Evolutionary conservation across 2,329 filamentous ascomycete genomes (phyloP), one percentile per base, ranked within the genome.

Genomic region (Canariomyces notabilis): DNA sequence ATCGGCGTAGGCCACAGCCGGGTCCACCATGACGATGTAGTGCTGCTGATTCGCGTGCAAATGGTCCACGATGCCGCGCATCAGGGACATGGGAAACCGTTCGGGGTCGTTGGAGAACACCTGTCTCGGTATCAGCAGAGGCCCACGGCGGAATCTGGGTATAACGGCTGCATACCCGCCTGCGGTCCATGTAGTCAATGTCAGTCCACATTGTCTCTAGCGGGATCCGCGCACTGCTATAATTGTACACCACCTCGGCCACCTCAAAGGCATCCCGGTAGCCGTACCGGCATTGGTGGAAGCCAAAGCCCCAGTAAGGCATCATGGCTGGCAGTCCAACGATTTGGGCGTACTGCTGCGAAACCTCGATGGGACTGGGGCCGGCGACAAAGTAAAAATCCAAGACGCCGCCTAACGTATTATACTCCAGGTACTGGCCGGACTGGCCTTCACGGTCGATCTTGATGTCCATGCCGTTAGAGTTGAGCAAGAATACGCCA

Each of bases 1-100:
- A 52, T 79, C 71, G 19, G 65, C 66, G 49, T 75, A 75, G 29
- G 75, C 71, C 15, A 75, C 71, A 1, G 80, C 79, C 2, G 84
- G 83, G 55, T 93, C 87, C 1, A 91, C 83, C 80, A 93, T 93
- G 37, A 90, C 67, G 22, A 88, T 75, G 53, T 87, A 87, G 37
- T 85, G 76, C 61, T 89, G 85, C 34, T 85, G 66, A 46, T 80
- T 75, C 6, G 67, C 62, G 57, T 89, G 85, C 0, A 93, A 73
- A 18, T 83, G 77, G 29, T 76, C 69, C 18, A 85, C 80, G 1
- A 89, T 66, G 54, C 84, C 75, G 31, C 77, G 80, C 70, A 89
- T 76, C 61, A 76, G 74, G 0, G 71, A 46, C 5, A 85, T 59
- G 0, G 82, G 76, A 59, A 82, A 87, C 23, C 82, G 69, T 2